A percentile compares a stretch with the other conserved stretches of the same genome.
These are phyloP conservation scores for Volvox africanus DNA, from an alignment of 139 green algal genomes.

Conservation along the genomic window DNA sequence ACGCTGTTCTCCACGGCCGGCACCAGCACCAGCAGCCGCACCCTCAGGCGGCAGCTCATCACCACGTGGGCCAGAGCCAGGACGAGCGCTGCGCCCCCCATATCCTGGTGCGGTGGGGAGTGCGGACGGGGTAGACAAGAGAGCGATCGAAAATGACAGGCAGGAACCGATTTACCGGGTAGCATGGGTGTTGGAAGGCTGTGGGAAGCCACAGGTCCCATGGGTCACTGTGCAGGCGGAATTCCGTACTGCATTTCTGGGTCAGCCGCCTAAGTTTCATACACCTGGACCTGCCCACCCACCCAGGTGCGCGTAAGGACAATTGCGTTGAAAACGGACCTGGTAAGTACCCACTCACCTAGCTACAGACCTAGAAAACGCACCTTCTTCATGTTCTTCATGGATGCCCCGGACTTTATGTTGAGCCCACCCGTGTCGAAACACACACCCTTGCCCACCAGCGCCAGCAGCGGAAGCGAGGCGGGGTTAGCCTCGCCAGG, in stretches of 20 bases:
- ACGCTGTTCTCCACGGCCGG: slow-evolving; percentile 77
- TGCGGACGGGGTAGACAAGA: background rate
- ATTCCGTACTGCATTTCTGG: no score
- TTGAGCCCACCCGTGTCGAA: slow-evolving; percentile 75
- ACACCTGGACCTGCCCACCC: no score
- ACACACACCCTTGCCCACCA: slow-evolving; percentile 82
- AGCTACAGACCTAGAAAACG: background rate
- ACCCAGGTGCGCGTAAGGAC: no score
- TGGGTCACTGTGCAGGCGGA: no score
- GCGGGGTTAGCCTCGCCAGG: background rate
- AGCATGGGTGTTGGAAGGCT: background rate
- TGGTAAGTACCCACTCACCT: no score
- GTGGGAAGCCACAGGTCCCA: background rate
- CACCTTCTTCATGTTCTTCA: slow-evolving; percentile 85
- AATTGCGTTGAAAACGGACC: no score
- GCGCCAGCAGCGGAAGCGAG: slow-evolving; percentile 62
- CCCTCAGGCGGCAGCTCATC: slow-evolving; percentile 65
- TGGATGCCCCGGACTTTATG: slow-evolving; percentile 72
- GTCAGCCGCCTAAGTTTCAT: no score
- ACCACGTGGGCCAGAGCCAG: slow-evolving; percentile 68
- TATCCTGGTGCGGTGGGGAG: slow-evolving; percentile 54
- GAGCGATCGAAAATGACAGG: background rate
- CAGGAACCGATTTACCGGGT: background rate
- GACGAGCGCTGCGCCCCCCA: slow-evolving; percentile 74
- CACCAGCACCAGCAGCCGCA: slow-evolving; percentile 69